Percentiles rank a stretch among this genome's conserved stretches.
phyloP scores from a whole-genome alignment of 495 filamentous ascomycete genomes.

The Evansstolkia leycettana region DNA sequence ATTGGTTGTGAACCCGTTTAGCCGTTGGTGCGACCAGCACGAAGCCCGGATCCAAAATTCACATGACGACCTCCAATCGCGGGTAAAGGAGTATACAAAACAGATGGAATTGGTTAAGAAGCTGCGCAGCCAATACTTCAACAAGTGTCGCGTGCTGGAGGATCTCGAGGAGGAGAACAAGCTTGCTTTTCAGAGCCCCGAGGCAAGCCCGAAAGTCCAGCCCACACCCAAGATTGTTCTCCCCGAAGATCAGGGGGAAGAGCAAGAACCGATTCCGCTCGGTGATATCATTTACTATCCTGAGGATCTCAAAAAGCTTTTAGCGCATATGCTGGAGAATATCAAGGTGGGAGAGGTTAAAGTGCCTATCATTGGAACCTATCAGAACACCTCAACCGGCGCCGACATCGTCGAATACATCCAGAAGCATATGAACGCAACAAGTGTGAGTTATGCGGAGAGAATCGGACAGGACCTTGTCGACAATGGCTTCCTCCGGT shows the following conservation, averaged over 20 bases:
- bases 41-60: constrained; percentile 82
- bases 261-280: constrained; percentile 76
- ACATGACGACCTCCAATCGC: constrained; percentile 79
- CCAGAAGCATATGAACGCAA: constrained; percentile 73
- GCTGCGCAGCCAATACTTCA: constrained; percentile 91
- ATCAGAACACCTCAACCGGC: constrained; percentile 81
- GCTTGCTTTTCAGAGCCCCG: constrained; percentile 84
- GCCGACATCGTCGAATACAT: constrained; percentile 91
- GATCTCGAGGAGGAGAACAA: constrained; percentile 98
- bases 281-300: constrained; percentile 76
- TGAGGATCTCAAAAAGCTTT: constrained; percentile 79
- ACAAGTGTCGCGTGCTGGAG: constrained; percentile 92
- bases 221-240: constrained; percentile 50
- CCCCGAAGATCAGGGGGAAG: constrained; percentile 42
- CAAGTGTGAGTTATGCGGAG: constrained; percentile 80
- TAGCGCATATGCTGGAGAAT: constrained; percentile 74
- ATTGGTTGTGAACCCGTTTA: constrained; percentile 85
- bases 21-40: constrained; percentile 91
- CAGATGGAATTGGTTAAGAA: constrained; percentile 86
- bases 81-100: constrained; percentile 85
- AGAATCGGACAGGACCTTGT: constrained; percentile 89
- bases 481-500: constrained; percentile 68
- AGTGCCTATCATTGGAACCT: constrained; percentile 89
- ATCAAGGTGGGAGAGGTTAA: constrained; percentile 83
- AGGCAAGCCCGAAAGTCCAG: constrained; percentile 37